Conservation (phyloP, 1,284 basidiomycete species). For the Naganishia albida region DNA sequence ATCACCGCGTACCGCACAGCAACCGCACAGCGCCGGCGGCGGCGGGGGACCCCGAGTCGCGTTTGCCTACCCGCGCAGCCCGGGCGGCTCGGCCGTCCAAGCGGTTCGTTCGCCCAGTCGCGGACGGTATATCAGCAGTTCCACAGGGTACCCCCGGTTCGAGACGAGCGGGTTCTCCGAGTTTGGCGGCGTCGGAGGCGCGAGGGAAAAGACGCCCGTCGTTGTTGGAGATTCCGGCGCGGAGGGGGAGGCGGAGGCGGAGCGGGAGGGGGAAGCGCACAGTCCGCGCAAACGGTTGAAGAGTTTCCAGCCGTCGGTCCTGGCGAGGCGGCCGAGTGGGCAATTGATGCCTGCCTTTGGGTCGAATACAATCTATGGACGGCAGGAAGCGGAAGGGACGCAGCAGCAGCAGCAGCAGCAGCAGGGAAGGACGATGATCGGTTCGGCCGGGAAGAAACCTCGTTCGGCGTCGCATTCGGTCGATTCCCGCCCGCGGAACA, state of each 20-base stretch:
- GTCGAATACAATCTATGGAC: conserved; percentile 25
- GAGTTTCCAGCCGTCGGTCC: background rate
- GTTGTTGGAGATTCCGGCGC: conserved; percentile 1
- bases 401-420: background rate
- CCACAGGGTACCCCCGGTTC: conserved; percentile 10
- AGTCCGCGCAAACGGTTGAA: conserved; percentile 10
- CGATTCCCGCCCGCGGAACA: conserved; percentile 18
- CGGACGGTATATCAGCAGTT: conserved; percentile 19
- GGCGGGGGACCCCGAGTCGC: conserved; percentile 5
- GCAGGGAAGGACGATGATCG: background rate
- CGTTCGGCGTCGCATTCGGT: conserved; percentile 23
- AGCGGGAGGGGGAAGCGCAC: background rate
- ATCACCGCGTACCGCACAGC: background rate
- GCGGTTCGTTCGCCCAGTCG: conserved; percentile 6
- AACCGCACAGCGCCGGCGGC: background rate
- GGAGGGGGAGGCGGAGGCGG: background rate
- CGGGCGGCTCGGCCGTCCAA: conserved; percentile 4
- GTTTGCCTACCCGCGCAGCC: conserved; percentile 20
- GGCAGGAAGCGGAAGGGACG: background rate
- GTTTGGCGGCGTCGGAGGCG: background rate
- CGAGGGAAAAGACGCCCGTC: conserved; percentile 3
- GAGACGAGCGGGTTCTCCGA: conserved; percentile 22
- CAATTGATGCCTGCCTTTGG: conserved; percentile 20
- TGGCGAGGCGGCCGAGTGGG: background rate
- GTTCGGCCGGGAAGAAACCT: conserved; percentile 5